These are phyloP conservation scores for Camellia japonica DNA, from an alignment of 148 eudicot species.

Conservation along the genomic window DNA sequence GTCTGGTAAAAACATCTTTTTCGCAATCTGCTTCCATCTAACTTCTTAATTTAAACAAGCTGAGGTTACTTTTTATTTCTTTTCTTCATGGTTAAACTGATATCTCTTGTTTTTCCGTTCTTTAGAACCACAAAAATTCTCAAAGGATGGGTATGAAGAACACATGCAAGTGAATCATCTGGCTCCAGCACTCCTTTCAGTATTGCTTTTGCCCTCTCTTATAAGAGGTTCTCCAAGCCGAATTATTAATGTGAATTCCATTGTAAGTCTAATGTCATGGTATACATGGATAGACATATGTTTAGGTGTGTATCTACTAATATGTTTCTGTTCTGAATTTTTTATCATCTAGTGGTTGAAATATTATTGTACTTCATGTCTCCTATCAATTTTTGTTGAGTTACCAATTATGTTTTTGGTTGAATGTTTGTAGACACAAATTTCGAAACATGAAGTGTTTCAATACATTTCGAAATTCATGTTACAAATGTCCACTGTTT, in stretches of 20 bases:
- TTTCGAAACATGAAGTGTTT: no score
- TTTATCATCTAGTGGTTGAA: neutral
- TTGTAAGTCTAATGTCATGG: constrained; percentile 49
- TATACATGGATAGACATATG: neutral
- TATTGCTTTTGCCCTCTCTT: constrained; percentile 88
- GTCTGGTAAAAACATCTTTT: no score
- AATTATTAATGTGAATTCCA: constrained; percentile 82
- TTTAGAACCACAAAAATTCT: constrained; percentile 85
- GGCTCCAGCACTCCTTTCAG: constrained; percentile 82
- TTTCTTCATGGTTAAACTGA: constrained; percentile 8
- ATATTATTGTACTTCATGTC: neutral
- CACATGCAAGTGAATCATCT: constrained; percentile 99
- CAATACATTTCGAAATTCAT: no score
- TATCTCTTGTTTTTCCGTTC: constrained; percentile 12
- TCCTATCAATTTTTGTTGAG: neutral
- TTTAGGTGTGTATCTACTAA: neutral
- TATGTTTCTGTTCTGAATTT: neutral
- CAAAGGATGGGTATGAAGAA: constrained; percentile 79
- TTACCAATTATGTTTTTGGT: neutral
- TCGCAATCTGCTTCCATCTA: neutral
- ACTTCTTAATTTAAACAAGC: neutral
- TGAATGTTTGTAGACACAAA: no score
- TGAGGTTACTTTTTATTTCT: neutral
- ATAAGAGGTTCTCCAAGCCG: constrained; percentile 95
- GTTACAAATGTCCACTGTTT: no score